Percentiles rank a stretch among this genome's conserved stretches.
These are phyloP conservation scores for Fusarium torulosum DNA, from an alignment of 2,329 filamentous ascomycete species.

Conservation along the genomic window DNA sequence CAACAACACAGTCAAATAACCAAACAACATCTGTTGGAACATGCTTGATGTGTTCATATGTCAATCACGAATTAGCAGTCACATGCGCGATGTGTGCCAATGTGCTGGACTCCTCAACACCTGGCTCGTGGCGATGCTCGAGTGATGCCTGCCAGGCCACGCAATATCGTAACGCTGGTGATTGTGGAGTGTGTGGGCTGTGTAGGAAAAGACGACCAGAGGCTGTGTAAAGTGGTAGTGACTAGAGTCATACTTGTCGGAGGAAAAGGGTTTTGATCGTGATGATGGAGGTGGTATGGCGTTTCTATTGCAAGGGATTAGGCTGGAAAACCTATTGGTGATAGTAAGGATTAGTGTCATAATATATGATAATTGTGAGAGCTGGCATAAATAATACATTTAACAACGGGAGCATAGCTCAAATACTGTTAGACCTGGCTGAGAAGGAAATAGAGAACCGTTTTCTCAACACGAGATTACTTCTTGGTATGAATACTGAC, in stretches of 20 bases:
- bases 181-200: conserved; percentile 77
- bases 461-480: too few species aligned
- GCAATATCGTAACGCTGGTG: conserved; percentile 75
- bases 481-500: not conserved
- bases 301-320: not conserved
- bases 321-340: not conserved
- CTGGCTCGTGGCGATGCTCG: conserved; percentile 73
- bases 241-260: conserved; percentile 7
- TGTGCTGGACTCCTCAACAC: conserved; percentile 70
- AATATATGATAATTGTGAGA: not conserved
- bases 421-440: not conserved
- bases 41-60: conserved; percentile 77
- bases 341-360: not conserved
- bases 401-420: not conserved
- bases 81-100: conserved; percentile 79
- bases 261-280: not conserved
- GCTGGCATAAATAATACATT: not conserved
- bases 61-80: conserved; percentile 65
- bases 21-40: not conserved
- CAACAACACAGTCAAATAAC: not conserved
- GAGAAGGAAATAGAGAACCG: too few species aligned
- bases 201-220: conserved; percentile 66
- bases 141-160: conserved; percentile 67
- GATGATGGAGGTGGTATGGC: not conserved
- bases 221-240: not conserved